Evolutionary conservation across 768 basidiomycete species (phyloP), one percentile per base, ranked within the genome.

Genomic region (Dioszegia crocea): DNA sequence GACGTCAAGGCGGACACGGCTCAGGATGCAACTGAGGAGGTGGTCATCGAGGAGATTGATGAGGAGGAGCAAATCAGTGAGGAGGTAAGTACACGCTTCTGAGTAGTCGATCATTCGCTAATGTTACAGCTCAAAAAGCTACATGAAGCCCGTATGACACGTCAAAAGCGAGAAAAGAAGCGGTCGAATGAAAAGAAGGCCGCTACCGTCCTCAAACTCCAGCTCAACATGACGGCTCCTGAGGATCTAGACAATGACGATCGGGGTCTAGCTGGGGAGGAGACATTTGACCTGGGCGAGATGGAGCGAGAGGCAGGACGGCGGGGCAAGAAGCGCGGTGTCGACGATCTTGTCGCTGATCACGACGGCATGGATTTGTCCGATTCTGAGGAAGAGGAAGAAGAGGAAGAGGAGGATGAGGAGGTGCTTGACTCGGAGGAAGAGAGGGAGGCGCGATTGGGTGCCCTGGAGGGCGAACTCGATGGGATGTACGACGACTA

Each of bases 181-280:
- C 83, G 85, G 33, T 85, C 86, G 1, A 97, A 97, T 77, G 96
- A 98, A 79, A 81, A 88, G 70, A 90, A 88, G 78, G 81, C 83
- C 27, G 85, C 87, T 64, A 89, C 91, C 0, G 86, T 98, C 39
- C 89, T 91, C 71, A 87, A 93, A 52, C 88, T 98, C 85, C 96
- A 98, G 74, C 82, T 98, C 45, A 87, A 89, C 72, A 99, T 99
- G 96, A 89, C 88, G 12, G 91, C 91, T 19, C 96, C 96, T n/a
- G 80, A 93, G 65, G 96, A 97, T 67, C 92, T 98, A 63, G 93
- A 92, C 74, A 77, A 92, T 59, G 73, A 75, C 44, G 81, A 83
- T 52, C 79, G 84, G 2, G 81, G 87, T 17, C 81, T 94, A 17
- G 81, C 79, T n/a, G 73, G 83, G 23, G 73, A 75, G 36, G 93